Evolutionary conservation across 306 rosid species (phyloP).

Genomic region (Abrus pulchellus): DNA sequence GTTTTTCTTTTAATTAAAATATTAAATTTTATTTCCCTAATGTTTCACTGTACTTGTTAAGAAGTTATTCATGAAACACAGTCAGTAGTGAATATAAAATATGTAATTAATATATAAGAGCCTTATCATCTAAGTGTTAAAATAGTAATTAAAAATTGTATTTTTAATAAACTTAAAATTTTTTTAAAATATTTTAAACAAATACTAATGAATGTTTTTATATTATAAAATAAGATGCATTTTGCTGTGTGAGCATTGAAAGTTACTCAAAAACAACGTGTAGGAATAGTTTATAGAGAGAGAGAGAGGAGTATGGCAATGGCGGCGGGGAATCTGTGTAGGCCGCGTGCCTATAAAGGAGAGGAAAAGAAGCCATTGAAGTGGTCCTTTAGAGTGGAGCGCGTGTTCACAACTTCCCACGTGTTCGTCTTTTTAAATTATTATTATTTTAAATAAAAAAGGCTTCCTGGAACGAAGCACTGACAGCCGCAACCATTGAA

Average conservation of each 20-base stretch:
- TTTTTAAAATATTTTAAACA: no score
- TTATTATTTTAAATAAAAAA: background rate
- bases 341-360: slow-evolving; percentile 62
- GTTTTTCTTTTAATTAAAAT: background rate
- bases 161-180: no score
- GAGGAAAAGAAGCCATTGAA: slow-evolving; percentile 44
- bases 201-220: no score
- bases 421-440: slow-evolving; percentile 37
- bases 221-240: background rate
- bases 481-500: slow-evolving; percentile 79
- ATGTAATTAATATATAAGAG: no score
- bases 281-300: slow-evolving; percentile 52
- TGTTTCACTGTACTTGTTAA: background rate
- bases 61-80: background rate
- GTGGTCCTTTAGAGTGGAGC: slow-evolving; percentile 56
- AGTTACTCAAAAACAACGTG: slow-evolving; percentile 43
- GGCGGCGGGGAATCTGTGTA: slow-evolving; percentile 83
- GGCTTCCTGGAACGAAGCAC: slow-evolving; percentile 57
- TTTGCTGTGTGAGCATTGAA: background rate
- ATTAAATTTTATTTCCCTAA: background rate
- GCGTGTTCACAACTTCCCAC: slow-evolving; percentile 56
- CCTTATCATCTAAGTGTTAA: no score
- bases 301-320: slow-evolving; percentile 27
- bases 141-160: no score
- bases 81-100: no score